Conservation (phyloP, 1,139 yeast species). For the Taphrina populina region DNA sequence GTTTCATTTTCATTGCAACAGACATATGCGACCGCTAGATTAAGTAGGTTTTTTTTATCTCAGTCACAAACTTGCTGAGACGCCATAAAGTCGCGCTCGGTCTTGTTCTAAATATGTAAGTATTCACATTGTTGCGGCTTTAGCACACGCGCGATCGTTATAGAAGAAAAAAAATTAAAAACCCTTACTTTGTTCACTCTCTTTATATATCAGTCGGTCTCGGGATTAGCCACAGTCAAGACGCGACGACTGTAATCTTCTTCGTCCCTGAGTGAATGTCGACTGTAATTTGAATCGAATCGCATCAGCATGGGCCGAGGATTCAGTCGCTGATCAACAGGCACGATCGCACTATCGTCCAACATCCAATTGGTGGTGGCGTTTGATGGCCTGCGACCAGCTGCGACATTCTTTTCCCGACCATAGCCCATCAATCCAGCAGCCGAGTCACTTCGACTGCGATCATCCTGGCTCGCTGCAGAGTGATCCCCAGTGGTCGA, state of each 20-base stretch:
- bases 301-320: slow-evolving; percentile 61
- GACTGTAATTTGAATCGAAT: slow-evolving; percentile 57
- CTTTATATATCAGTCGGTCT: slow-evolving; percentile 38
- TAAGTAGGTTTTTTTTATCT: neutral
- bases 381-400: slow-evolving; percentile 9
- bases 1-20: no score
- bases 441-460: slow-evolving; percentile 32
- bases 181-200: no score
- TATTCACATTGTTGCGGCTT: no score
- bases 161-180: no score
- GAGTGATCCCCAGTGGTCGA: slow-evolving; percentile 28
- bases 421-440: slow-evolving; percentile 31
- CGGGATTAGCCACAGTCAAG: slow-evolving; percentile 68
- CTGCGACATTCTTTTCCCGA: slow-evolving; percentile 16
- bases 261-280: slow-evolving; percentile 68
- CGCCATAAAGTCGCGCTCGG: no score
- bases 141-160: no score
- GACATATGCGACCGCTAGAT: neutral
- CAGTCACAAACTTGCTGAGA: no score
- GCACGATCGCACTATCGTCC: slow-evolving; percentile 30
- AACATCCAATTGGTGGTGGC: slow-evolving; percentile 29
- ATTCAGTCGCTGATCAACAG: slow-evolving; percentile 66
- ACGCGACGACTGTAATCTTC: slow-evolving; percentile 70
- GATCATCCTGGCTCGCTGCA: slow-evolving; percentile 19
- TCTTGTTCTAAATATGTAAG: no score